Evolutionary conservation across 2,329 filamentous ascomycete species (phyloP).

Genomic region (Pyrenophora graminea): DNA sequence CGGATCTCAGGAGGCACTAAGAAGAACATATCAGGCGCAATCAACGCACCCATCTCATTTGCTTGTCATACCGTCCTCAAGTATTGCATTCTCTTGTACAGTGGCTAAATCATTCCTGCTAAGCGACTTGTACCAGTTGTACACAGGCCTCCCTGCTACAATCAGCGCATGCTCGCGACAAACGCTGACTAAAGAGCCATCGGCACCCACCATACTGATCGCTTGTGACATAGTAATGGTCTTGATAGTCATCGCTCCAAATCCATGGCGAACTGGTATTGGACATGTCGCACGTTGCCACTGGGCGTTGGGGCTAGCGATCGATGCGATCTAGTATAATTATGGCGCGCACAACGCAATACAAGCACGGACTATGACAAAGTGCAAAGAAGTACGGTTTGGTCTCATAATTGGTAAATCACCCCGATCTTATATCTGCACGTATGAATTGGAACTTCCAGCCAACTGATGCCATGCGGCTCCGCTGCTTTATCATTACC

Average conservation of each 20-base stretch:
- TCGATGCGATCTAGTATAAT: not conserved
- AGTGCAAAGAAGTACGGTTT: not conserved
- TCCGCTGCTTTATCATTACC: not conserved
- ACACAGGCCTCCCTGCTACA: not conserved
- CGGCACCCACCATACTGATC: slow-evolving; percentile 1
- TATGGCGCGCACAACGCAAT: not conserved
- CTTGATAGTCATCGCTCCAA: slow-evolving; percentile 3
- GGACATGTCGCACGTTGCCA: slow-evolving; percentile 4
- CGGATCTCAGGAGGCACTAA: not conserved
- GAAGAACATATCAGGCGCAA: not conserved
- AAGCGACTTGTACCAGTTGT: not conserved
- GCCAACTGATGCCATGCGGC: not conserved
- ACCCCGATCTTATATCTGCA: too few relatives aligned
- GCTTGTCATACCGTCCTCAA: not conserved
- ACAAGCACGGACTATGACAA: not conserved
- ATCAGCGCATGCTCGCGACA: not conserved
- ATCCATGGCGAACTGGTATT: slow-evolving; percentile 4
- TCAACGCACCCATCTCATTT: too few relatives aligned
- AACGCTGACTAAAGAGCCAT: not conserved
- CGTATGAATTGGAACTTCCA: too few relatives aligned
- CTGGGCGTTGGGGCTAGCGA: not conserved
- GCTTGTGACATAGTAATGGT: slow-evolving; percentile 12
- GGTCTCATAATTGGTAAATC: not conserved
- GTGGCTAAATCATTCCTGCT: not conserved
- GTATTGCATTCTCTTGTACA: not conserved